Base-by-base conservation (phyloP, 495 filamentous ascomycete genomes). In the Penicillium diatomitis region DNA sequence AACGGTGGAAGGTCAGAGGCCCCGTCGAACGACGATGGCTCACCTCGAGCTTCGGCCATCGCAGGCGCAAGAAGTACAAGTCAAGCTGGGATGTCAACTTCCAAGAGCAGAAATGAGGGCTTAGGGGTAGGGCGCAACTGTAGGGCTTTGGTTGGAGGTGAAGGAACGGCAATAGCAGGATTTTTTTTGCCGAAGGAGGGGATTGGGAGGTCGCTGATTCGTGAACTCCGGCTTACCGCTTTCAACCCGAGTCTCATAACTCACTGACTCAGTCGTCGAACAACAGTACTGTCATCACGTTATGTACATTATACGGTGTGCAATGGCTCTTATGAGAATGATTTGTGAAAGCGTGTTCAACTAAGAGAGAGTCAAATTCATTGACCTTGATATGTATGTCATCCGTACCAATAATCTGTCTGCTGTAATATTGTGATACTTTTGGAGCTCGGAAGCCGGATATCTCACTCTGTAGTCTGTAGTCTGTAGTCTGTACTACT, bases 61-160 rank as follows among this genome's bases (percentile, higher is more conserved):
- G 47, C 55, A 55, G 49, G 44, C 44, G 45, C 38, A 47, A 50
- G 49, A 56, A 51, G 52, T n/a, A 33, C 20, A 31, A 47, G 53
- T 57, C 43, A 44, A 51, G 54, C 61, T 56, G 52, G 50, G 47
- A 53, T 53, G 45, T 60, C 57, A 62, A 61, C 59, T 68, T 72
- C 69, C 71, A 62, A 67, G 69, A 72, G 65, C 57, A 74, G 71
- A 70, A 74, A 74, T 74, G 63, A 74, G 71, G 71, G 71, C 71
- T 74, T 74, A 72, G 69, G 69, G 68, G 59, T 71, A 74, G 71
- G 71, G 71, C 71, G 68, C 68, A 60, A 62, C 54, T 55, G 56
- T 58, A 64, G 56, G 58, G 56, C 61, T 57, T 57, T 57, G 41
- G 48, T 28, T 32, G 41, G 41, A 48, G 46, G 53, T 45, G 48